These are phyloP conservation scores for Dactylonectria macrodidyma DNA, from an alignment of 2,329 filamentous ascomycete species.

Conservation along the genomic window DNA sequence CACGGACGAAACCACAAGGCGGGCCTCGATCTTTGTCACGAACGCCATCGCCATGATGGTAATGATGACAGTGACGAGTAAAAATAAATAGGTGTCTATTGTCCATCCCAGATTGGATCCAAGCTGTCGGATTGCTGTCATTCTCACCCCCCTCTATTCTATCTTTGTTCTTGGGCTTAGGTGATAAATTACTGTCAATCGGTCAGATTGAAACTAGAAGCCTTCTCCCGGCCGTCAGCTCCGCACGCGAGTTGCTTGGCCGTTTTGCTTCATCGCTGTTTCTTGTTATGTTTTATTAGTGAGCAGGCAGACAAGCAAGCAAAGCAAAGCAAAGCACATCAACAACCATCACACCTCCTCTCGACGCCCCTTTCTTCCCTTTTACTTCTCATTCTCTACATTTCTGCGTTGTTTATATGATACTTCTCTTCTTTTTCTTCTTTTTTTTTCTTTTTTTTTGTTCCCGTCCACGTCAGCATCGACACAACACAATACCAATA, in stretches of 20 bases:
- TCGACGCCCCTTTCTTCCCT: background rate
- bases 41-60: conserved; percentile 15
- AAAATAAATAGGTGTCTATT: conserved; percentile 22
- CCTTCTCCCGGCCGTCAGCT: conserved; percentile 7
- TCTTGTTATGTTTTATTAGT: conserved; percentile 4
- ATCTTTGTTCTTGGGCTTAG: background rate
- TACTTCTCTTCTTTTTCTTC: background rate
- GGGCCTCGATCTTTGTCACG: background rate
- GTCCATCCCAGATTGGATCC: background rate
- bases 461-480: background rate
- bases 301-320: background rate
- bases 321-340: background rate
- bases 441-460: background rate
- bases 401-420: background rate
- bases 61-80: too few relatives aligned
- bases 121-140: background rate
- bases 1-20: conserved; percentile 1
- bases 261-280: conserved; percentile 16
- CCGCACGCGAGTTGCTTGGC: conserved; percentile 17
- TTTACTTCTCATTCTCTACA: background rate
- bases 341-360: background rate
- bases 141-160: background rate
- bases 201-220: too few relatives aligned
- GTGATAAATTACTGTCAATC: conserved; percentile 7
- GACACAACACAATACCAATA: background rate